Conservation (phyloP, 2,329 filamentous ascomycete genomes). For the Colletotrichum orbiculare region DNA sequence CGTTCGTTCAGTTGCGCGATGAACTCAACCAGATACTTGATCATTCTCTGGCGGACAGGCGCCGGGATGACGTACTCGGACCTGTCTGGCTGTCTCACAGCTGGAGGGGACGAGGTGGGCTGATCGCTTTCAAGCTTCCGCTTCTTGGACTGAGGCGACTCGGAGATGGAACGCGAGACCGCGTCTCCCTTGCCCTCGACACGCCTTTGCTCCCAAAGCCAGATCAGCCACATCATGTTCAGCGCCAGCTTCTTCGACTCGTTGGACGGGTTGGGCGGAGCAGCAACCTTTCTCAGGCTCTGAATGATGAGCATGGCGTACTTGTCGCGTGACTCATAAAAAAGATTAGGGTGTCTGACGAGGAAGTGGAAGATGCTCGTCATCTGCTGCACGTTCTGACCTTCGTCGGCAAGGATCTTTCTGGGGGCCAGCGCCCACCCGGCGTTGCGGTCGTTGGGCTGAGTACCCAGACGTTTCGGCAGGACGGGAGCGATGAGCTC, state of each 20-base stretch:
- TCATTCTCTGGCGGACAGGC: constrained; percentile 78
- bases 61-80: constrained; percentile 76
- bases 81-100: constrained; percentile 62
- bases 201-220: constrained; percentile 90
- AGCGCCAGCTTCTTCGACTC: constrained; percentile 93
- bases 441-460: constrained; percentile 77
- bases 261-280: constrained; percentile 83
- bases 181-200: constrained; percentile 68
- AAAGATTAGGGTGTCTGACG: constrained; percentile 89
- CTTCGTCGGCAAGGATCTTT: constrained; percentile 92
- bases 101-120: constrained; percentile 64
- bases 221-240: constrained; percentile 90
- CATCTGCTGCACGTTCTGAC: constrained; percentile 93
- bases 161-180: constrained; percentile 59
- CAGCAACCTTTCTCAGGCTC: constrained; percentile 88
- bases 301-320: constrained; percentile 90
- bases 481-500: constrained; percentile 95
- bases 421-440: constrained; percentile 92
- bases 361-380: constrained; percentile 98
- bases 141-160: constrained; percentile 81
- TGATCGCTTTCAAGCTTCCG: constrained; percentile 77
- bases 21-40: constrained; percentile 96
- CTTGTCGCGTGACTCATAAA: constrained; percentile 94
- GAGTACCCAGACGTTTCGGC: constrained; percentile 80
- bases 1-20: constrained; percentile 91